Evolutionary conservation across 1,284 basidiomycete genomes (phyloP).

Genomic region (Psilocybe mexicana): DNA sequence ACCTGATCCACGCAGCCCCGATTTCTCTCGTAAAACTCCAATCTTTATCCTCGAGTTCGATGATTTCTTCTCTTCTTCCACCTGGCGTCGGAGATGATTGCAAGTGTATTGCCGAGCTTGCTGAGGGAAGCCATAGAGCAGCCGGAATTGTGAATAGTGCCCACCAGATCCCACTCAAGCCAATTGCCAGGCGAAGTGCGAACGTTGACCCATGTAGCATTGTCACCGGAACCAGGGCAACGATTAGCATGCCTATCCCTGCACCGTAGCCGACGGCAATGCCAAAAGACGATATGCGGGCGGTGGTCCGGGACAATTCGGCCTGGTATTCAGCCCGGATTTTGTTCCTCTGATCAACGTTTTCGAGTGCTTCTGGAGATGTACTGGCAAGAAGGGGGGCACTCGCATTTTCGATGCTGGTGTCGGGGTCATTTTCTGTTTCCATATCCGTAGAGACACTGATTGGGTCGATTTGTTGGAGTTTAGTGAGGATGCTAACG

Average conservation of each 20-base stretch:
- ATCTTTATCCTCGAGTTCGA: constrained; percentile 19
- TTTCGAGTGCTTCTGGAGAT: constrained; percentile 10
- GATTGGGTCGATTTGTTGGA: constrained; percentile 29
- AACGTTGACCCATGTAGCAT: constrained; percentile 69
- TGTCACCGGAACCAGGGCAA: constrained; percentile 75
- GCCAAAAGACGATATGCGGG: constrained; percentile 79
- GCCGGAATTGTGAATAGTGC: constrained; percentile 76
- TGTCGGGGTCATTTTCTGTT: constrained; percentile 20
- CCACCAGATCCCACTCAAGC: constrained; percentile 85
- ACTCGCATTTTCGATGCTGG: constrained; percentile 28
- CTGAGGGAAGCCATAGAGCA: constrained; percentile 66
- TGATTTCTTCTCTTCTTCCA: constrained; percentile 19
- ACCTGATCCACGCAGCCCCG: constrained; percentile 61
- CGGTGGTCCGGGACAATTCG: constrained; percentile 67
- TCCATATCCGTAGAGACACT: constrained; percentile 21
- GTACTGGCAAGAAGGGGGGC: constrained; percentile 31
- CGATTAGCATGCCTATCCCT: constrained; percentile 69
- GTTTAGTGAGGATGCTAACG: constrained; percentile 40
- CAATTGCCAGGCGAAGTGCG: constrained; percentile 76
- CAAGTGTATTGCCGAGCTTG: background rate
- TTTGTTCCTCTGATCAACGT: constrained; percentile 1
- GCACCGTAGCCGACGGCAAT: constrained; percentile 83
- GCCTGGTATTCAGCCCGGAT: constrained; percentile 42
- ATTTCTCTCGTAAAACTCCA: constrained; percentile 58
- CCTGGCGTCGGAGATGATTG: background rate